Evolutionary conservation across 371 early-diverging fungal species (phyloP).

Genomic region (Rhizopus sp.): DNA sequence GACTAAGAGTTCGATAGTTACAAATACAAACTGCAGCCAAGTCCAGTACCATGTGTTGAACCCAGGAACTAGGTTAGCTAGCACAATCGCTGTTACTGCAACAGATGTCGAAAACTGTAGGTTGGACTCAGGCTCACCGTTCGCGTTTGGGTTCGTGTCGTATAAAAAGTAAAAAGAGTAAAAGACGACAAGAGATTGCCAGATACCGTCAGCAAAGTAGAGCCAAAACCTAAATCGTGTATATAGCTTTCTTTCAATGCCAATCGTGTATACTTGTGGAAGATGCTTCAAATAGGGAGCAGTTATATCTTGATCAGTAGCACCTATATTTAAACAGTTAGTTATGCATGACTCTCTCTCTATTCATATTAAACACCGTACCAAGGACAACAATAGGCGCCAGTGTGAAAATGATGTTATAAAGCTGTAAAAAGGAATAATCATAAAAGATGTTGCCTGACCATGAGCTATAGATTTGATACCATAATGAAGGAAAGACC

Average conservation of each 20-base stretch:
- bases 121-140: constrained; percentile 41
- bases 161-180: constrained; percentile 63
- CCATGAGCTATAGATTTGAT: constrained; percentile 79
- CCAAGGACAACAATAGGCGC: constrained; percentile 66
- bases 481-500: constrained; percentile 84
- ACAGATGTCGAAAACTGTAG: constrained; percentile 65
- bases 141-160: constrained; percentile 35
- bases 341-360: not conserved
- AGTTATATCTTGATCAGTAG: constrained; percentile 66
- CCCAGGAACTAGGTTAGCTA: constrained; percentile 73
- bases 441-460: constrained; percentile 88
- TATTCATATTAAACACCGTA: constrained; percentile 3
- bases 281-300: constrained; percentile 58
- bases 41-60: constrained; percentile 80
- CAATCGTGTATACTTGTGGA: constrained; percentile 68
- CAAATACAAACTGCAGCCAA: constrained; percentile 60
- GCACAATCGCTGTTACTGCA: constrained; percentile 64
- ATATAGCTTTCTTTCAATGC: constrained; percentile 62
- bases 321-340: constrained; percentile 26
- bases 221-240: constrained; percentile 61
- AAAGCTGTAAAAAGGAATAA: constrained; percentile 80
- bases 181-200: constrained; percentile 70
- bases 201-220: constrained; percentile 70
- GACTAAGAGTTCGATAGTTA: constrained; percentile 48
- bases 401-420: constrained; percentile 79